Evolutionary conservation across 306 rosid species (phyloP).

Genomic region (Amphicarpaea edgeworthii): DNA sequence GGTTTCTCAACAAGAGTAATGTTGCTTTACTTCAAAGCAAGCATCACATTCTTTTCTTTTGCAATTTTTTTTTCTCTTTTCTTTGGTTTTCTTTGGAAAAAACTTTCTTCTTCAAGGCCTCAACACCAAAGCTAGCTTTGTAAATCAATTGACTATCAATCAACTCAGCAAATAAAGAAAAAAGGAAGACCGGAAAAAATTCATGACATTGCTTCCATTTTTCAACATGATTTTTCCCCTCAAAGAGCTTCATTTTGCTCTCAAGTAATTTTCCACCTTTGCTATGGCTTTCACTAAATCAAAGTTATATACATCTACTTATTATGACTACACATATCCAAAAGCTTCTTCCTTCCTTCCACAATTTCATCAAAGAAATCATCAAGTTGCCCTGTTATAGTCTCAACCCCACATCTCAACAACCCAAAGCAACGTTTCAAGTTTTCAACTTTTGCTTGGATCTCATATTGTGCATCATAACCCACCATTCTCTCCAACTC

Average conservation of each 20-base stretch:
- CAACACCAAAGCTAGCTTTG: conserved; percentile 37
- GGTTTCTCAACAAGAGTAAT: conserved; percentile 40
- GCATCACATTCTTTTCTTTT: conserved; percentile 56
- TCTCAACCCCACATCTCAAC: conserved; percentile 69
- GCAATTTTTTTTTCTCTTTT: background rate
- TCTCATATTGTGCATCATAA: conserved; percentile 38
- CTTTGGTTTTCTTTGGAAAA: conserved; percentile 16
- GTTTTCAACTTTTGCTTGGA: conserved; percentile 53
- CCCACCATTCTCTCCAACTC: conserved; percentile 57
- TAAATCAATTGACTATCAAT: conserved; percentile 28
- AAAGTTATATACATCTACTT: conserved; percentile 47
- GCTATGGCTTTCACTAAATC: conserved; percentile 31
- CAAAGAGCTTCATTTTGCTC: background rate
- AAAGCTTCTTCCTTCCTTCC: conserved; percentile 74
- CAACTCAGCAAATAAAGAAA: background rate
- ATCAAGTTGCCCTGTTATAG: conserved; percentile 67
- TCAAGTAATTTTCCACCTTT: background rate
- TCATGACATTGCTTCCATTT: conserved; percentile 9
- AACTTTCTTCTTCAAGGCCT: conserved; percentile 36
- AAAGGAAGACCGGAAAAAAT: background rate
- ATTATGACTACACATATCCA: conserved; percentile 67
- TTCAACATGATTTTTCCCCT: background rate
- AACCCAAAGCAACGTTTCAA: conserved; percentile 62
- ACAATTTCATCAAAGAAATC: conserved; percentile 85
- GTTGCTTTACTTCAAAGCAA: conserved; percentile 54